These are phyloP conservation scores for Skeletonema marinoi DNA, from an alignment of 108 stramenopile species.

Conservation along the genomic window DNA sequence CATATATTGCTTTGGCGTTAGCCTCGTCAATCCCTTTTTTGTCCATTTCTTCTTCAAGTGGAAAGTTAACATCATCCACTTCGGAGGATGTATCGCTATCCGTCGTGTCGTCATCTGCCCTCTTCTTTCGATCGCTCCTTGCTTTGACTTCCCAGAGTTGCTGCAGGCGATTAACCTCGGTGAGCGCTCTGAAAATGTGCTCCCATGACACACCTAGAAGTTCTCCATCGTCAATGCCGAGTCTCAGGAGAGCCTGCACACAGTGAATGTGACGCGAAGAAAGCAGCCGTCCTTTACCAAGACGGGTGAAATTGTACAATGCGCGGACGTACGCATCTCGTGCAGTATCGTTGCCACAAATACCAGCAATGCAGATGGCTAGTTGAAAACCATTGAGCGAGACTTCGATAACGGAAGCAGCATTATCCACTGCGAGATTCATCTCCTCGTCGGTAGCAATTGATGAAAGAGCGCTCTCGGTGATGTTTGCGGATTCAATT, in stretches of 20 bases:
- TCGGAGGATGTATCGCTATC: conserved; percentile 44
- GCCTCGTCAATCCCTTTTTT: conserved; percentile 80
- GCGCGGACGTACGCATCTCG: conserved; percentile 92
- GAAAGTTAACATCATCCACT: conserved; percentile 52
- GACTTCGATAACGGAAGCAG: conserved; percentile 76
- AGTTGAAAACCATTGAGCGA: conserved; percentile 87
- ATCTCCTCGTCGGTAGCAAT: conserved; percentile 88
- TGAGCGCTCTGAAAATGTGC: conserved; percentile 87
- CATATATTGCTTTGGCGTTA: conserved; percentile 79
- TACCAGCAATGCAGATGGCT: conserved; percentile 86
- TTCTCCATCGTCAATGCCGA: conserved; percentile 92
- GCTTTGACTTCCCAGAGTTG: conserved; percentile 87
- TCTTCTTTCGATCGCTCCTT: conserved; percentile 60
- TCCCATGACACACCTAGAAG: conserved; percentile 91
- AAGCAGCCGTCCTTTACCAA: conserved; percentile 83
- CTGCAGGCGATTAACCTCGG: conserved; percentile 88
- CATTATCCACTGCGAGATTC: conserved; percentile 82
- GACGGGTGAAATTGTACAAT: conserved; percentile 88
- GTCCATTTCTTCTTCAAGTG: conserved; percentile 78
- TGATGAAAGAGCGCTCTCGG: conserved; percentile 67
- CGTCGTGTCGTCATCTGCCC: conserved; percentile 38
- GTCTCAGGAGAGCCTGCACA: conserved; percentile 79
- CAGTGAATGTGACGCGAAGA: conserved; percentile 89
- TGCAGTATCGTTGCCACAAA: conserved; percentile 84
- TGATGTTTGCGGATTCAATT: conserved; percentile 88